Evolutionary conservation across 345 rosid species (phyloP).

Genomic region (Salix brachista): DNA sequence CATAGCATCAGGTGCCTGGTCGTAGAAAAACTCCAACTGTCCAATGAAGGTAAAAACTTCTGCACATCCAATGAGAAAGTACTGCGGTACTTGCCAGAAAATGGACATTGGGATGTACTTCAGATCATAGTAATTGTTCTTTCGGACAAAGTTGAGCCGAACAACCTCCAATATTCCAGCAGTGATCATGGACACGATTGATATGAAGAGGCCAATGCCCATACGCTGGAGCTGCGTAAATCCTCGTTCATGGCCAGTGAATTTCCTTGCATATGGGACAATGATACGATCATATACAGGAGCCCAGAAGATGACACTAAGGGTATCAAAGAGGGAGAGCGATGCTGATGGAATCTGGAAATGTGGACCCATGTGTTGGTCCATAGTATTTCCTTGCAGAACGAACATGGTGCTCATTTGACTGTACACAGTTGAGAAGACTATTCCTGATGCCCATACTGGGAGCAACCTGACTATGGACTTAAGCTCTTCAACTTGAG

Average conservation of each 20-base stretch:
- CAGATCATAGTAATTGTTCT: conserved; percentile 53
- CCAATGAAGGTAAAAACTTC: conserved; percentile 87
- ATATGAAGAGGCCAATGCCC: conserved; percentile 83
- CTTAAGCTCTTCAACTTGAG: conserved; percentile 92
- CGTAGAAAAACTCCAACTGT: conserved; percentile 84
- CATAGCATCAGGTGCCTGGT: conserved; percentile 97
- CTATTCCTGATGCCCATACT: conserved; percentile 85
- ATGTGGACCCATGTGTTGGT: conserved; percentile 72
- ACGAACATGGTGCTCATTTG: conserved; percentile 96
- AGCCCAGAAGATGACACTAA: conserved; percentile 87
- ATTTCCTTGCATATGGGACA: conserved; percentile 55
- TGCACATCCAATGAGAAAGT: conserved; percentile 76
- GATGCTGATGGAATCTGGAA: conserved; percentile 91
- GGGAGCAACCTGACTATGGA: conserved; percentile 72
- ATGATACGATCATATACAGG: conserved; percentile 71
- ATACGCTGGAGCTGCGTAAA: conserved; percentile 93
- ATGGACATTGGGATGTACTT: conserved; percentile 61
- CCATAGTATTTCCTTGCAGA: conserved; percentile 87
- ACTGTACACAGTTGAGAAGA: conserved; percentile 71
- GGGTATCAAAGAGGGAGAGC: conserved; percentile 72
- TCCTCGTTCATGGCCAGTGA: conserved; percentile 72
- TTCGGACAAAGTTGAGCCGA: conserved; percentile 48
- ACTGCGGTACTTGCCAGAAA: conserved; percentile 96
- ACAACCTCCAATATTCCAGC: conserved; percentile 71
- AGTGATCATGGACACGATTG: conserved; percentile 62